phyloP scores from a whole-genome alignment of 1,284 basidiomycete species.

The Rhodotorula sp. region DNA sequence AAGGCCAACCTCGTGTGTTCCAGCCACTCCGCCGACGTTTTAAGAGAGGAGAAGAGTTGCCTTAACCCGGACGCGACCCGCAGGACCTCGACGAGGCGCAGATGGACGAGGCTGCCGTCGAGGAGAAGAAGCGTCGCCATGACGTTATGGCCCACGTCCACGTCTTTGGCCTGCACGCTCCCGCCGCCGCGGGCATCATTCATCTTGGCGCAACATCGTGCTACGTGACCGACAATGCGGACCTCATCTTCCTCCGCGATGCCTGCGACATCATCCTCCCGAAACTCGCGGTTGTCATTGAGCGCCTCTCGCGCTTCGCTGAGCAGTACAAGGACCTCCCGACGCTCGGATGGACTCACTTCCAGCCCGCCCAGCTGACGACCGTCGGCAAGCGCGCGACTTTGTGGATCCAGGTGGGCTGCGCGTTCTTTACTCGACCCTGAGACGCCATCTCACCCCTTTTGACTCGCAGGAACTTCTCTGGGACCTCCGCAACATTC shows the following conservation, averaged over 20 bases:
- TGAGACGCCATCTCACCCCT: not conserved
- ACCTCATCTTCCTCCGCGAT: conserved; percentile 91
- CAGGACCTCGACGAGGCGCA: conserved; percentile 82
- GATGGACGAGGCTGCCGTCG: conserved; percentile 85
- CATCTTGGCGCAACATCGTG: conserved; percentile 97
- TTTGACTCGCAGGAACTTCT: conserved; percentile 71
- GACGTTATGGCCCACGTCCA: conserved; percentile 99
- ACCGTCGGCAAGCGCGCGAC: conserved; percentile 99
- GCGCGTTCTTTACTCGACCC: not conserved
- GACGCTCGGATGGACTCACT: conserved; percentile 92
- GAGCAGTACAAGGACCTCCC: conserved; percentile 54
- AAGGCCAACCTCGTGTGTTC: conserved; percentile 71
- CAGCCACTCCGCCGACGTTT: not conserved
- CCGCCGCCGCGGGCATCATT: conserved; percentile 94
- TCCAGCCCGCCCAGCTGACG: conserved; percentile 97
- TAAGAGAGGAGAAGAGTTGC: rapidly evolving
- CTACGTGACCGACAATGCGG: conserved; percentile 98
- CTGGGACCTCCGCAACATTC: conserved; percentile 94
- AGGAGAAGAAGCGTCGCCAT: conserved; percentile 97
- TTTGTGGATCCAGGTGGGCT: conserved; percentile 82
- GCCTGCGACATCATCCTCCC: conserved; percentile 80
- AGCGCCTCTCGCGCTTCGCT: conserved; percentile 78
- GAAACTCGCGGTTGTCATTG: conserved; percentile 85
- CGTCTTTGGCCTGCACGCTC: conserved; percentile 87
- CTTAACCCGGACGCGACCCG: not conserved